Evolutionary conservation across 208 protist species (phyloP).

Genomic region (Leptomonas seymouri): DNA sequence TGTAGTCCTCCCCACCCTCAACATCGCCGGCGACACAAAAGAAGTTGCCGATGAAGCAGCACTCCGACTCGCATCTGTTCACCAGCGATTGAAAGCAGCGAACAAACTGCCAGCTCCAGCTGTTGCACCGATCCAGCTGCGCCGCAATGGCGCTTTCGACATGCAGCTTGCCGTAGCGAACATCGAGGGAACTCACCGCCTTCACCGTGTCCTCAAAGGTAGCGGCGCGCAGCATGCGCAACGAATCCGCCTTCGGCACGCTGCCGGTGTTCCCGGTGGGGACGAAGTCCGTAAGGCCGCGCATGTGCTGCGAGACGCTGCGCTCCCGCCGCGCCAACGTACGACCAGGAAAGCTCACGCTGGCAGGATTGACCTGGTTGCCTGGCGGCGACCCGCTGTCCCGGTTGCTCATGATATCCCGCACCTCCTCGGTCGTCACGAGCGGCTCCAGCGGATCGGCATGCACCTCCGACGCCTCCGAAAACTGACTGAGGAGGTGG

Average conservation of each 20-base stretch:
- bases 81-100: constrained; percentile 57
- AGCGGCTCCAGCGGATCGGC: constrained; percentile 65
- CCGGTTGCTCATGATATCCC: constrained; percentile 63
- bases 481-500: constrained; percentile 40
- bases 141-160: constrained; percentile 32
- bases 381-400: constrained; percentile 59
- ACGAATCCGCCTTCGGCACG: constrained; percentile 20
- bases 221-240: constrained; percentile 41
- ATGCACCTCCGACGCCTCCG: constrained; percentile 49
- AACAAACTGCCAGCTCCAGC: constrained; percentile 72
- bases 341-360: constrained; percentile 50
- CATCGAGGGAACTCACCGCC: constrained; percentile 46
- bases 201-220: constrained; percentile 68
- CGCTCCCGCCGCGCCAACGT: constrained; percentile 60
- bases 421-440: constrained; percentile 58
- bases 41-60: constrained; percentile 81
- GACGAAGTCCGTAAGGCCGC: constrained; percentile 31
- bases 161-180: constrained; percentile 53
- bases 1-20: constrained; percentile 56
- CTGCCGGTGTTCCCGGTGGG: background rate
- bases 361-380: constrained; percentile 45
- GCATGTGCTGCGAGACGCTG: constrained; percentile 80
- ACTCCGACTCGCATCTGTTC: constrained; percentile 65
- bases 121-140: constrained; percentile 56
- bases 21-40: constrained; percentile 60